Conservation (phyloP, 345 rosid species). For the Citrus trifoliata region DNA sequence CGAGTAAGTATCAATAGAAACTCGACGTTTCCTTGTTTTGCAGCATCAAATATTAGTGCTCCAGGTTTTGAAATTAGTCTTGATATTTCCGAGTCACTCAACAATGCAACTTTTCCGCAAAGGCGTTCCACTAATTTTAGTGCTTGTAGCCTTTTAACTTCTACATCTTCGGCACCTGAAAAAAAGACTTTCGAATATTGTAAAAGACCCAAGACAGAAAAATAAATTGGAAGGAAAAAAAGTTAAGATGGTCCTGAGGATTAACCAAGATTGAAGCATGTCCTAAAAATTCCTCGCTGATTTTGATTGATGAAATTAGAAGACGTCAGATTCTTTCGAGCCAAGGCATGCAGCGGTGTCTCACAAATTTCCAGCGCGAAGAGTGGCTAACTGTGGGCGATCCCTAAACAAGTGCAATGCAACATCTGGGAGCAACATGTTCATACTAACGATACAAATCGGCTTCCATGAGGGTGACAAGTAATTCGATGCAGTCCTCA, state of each 20-base stretch:
- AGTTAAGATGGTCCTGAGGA: not conserved
- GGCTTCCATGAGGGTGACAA: not conserved
- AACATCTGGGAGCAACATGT: not conserved
- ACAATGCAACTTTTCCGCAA: not conserved
- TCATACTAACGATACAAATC: not conserved
- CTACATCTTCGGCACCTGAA: not conserved
- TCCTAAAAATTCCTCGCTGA: not conserved
- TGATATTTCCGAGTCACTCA: not conserved
- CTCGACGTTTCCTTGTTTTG: not conserved
- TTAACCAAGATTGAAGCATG: not conserved
- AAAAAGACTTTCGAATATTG: not conserved
- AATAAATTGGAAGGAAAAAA: not conserved
- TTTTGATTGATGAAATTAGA: not conserved
- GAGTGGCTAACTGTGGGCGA: not conserved
- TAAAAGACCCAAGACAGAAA: too few relatives aligned
- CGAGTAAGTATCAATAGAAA: not conserved
- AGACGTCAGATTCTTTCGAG: not conserved
- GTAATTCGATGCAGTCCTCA: not conserved
- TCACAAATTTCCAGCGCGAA: not conserved
- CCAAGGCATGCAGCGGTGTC: constrained; percentile 19
- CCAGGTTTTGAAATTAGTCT: not conserved
- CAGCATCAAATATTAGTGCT: not conserved
- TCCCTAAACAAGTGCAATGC: not conserved
- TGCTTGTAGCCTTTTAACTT: not conserved
- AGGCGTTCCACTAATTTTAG: not conserved